phyloP scores from a whole-genome alignment of 495 filamentous ascomycete species.

The Talaromyces trachyspermus region DNA sequence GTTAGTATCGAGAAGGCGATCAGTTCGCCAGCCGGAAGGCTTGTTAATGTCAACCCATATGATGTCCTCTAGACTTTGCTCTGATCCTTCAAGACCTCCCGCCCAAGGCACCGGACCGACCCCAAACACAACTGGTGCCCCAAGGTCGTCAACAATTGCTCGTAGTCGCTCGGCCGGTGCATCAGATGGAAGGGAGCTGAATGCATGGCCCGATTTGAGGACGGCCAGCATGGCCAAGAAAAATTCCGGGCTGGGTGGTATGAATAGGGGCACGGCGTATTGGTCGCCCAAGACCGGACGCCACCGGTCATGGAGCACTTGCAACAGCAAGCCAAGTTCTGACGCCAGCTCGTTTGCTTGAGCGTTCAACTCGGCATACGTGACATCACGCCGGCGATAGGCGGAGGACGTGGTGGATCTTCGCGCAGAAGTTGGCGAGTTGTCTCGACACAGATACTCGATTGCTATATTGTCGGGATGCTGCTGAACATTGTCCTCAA shows the following conservation, averaged over 20 bases:
- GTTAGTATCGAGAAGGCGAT: not conserved
- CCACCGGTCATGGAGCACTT: not conserved
- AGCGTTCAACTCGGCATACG: not conserved
- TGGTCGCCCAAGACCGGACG: not conserved
- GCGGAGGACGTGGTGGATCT: not conserved
- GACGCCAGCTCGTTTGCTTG: not conserved
- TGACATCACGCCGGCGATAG: not conserved
- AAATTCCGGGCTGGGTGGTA: not conserved
- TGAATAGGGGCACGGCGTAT: not conserved
- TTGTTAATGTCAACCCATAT: not conserved
- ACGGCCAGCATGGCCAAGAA: not conserved
- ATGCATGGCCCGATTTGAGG: conserved; percentile 3
- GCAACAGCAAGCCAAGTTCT: not conserved
- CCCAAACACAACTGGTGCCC: not conserved
- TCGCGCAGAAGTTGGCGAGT: not conserved
- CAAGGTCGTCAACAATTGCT: not conserved
- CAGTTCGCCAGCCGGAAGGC: not conserved
- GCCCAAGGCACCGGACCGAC: not conserved
- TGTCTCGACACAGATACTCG: not conserved
- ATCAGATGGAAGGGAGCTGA: not conserved
- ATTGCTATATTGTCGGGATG: conserved; percentile 1
- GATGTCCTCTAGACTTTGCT: not conserved
- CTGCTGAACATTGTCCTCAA: not conserved
- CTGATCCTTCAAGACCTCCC: not conserved
- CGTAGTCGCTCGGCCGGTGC: not conserved